These are phyloP conservation scores for Corinectria fuckeliana DNA, from an alignment of 2,329 filamentous ascomycete genomes.

Conservation along the genomic window DNA sequence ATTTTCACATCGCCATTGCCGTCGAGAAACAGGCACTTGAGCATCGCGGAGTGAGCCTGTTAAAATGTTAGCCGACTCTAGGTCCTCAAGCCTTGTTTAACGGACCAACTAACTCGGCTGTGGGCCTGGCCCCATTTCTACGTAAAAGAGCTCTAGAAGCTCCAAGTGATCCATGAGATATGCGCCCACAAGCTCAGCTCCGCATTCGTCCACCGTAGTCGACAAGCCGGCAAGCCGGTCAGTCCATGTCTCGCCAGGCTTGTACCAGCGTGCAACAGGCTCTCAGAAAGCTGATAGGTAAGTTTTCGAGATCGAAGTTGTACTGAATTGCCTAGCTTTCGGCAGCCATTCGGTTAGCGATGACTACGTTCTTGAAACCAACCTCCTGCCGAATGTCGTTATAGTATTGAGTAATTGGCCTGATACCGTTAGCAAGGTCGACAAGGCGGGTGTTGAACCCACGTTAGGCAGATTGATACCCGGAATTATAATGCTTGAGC, in stretches of 20 bases:
- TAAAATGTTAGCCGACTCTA: too few relatives aligned
- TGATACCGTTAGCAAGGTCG: too few relatives aligned
- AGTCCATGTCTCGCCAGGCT: conserved; percentile 69
- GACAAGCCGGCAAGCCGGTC: conserved; percentile 65
- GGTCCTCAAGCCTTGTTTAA: too few relatives aligned
- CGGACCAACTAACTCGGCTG: too few relatives aligned
- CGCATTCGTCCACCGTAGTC: conserved; percentile 65
- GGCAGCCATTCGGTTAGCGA: conserved; percentile 63
- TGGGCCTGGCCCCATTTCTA: too few relatives aligned
- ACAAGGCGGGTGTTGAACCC: too few relatives aligned
- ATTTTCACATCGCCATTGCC: too few relatives aligned
- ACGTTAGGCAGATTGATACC: conserved; percentile 55
- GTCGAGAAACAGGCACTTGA: too few relatives aligned
- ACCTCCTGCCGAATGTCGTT: conserved; percentile 63
- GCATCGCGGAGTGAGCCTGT: too few relatives aligned
- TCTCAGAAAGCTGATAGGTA: conserved; percentile 63
- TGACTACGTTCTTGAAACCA: conserved; percentile 70
- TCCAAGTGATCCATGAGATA: conserved; percentile 53
- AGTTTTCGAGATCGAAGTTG: conserved; percentile 66
- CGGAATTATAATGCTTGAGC: conserved; percentile 50
- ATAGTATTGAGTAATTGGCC: conserved; percentile 44
- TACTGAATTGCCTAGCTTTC: conserved; percentile 52
- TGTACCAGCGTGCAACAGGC: conserved; percentile 64
- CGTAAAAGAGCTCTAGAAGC: conserved; percentile 50
- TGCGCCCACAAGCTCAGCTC: conserved; percentile 50